Conservation (phyloP, 768 basidiomycete species). For the Naganishia friedmannii region DNA sequence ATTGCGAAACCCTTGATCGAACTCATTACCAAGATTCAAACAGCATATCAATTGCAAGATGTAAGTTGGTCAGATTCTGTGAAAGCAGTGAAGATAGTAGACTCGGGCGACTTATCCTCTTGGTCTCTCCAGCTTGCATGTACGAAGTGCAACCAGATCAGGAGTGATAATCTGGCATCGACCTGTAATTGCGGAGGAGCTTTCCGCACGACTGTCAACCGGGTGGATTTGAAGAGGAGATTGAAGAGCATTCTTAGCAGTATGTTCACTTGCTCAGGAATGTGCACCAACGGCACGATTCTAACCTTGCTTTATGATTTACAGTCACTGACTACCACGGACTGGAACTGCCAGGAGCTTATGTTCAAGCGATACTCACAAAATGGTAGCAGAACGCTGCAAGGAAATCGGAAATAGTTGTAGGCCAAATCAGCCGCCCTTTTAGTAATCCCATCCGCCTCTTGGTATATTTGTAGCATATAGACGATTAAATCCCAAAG, state of each 20-base stretch:
- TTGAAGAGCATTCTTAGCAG: slow-evolving; percentile 71
- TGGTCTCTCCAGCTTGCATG: slow-evolving; percentile 61
- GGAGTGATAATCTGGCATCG: slow-evolving; percentile 77
- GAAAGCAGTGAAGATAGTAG: neutral
- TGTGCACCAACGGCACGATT: neutral
- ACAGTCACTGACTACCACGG: slow-evolving; percentile 50
- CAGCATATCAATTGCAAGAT: slow-evolving; percentile 81
- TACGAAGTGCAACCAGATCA: slow-evolving; percentile 82
- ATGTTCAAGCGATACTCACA: slow-evolving; percentile 41
- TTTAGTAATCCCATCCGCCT: neutral
- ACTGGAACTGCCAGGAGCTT: slow-evolving; percentile 45
- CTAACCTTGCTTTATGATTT: slow-evolving; percentile 9
- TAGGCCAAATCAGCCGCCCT: neutral
- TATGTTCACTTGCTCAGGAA: slow-evolving; percentile 34
- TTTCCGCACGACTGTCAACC: slow-evolving; percentile 70
- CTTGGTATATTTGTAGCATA: no score
- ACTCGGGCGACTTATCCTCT: neutral
- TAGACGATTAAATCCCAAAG: no score
- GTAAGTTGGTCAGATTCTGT: slow-evolving; percentile 35
- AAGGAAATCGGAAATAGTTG: neutral
- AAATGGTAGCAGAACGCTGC: slow-evolving; percentile 37
- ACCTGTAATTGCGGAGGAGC: slow-evolving; percentile 86
- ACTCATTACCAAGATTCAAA: slow-evolving; percentile 66
- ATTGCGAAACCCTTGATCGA: slow-evolving; percentile 86
- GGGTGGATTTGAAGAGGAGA: slow-evolving; percentile 67